Base-by-base conservation (phyloP, 441 rosid species). In the Bocquillonia castaneifolia region DNA sequence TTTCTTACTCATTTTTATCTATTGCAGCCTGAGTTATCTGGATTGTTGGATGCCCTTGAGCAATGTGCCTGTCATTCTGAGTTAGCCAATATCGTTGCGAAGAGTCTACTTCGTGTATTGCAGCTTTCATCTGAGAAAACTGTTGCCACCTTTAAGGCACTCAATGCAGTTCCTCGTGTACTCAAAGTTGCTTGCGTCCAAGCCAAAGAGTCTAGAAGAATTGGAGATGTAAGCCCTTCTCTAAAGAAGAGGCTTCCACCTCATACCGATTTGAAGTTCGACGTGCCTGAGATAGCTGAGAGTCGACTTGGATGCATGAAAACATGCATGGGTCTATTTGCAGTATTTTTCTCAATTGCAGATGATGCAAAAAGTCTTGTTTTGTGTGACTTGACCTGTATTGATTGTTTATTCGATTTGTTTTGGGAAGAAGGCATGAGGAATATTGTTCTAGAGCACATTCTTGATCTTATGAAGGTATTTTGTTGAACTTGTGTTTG, bases 381-480 rank as follows among this genome's bases (percentile, higher is more conserved):
- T 77, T 84, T 92, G 86, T 81, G 68, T 73, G 86, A 86, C 74
- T 72, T 79, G 10, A 76, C 77, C 36, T 86, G 92, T 42, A 79
- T 92, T 68, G 97, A 95, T 76, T 90, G 82, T 77, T 82, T 95
- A 62, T 95, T 95, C 83, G 93, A 88, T 74, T 85, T 95, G 69
- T 95, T 95, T 77, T 92, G 99, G 99, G 97, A 88, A 77, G 93
- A 85, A 76, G 61, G 83, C 55, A 78, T 88, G 80, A 89, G 96
- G 76, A 80, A 78, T 67, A 64, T 54, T 79, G 93, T 90, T 71
- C 81, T 92, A 56, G 75, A 75, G 61, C 86, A 81, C 76, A 82
- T 92, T 79, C 81, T 88, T 77, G 91, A 88, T 69, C 90, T 95
- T 73, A 82, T 95, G 96, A 95, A 86, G 99, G 99, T 95, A 85